Conservation (phyloP, 2,329 filamentous ascomycete species). For the Paraphoma chrysanthemicola region DNA sequence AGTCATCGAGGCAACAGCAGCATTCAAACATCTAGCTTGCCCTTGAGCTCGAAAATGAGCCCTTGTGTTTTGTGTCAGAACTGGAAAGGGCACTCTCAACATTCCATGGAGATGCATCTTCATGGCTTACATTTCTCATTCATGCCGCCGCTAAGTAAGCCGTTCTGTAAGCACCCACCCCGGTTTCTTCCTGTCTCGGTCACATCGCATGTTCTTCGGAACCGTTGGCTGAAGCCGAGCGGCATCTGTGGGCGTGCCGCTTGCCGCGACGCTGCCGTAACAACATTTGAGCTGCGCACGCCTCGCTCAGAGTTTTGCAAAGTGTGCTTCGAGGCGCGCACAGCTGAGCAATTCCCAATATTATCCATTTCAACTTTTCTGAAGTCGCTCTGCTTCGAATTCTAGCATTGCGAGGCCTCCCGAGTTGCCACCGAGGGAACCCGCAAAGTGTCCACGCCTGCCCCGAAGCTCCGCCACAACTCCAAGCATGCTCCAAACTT, state of each 20-base stretch:
- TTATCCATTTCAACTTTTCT: not conserved
- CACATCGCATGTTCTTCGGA: constrained; percentile 20
- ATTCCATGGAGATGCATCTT: not conserved
- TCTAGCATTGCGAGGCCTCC: constrained; percentile 9
- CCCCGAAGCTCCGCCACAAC: constrained; percentile 10
- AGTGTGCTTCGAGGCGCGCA: not conserved
- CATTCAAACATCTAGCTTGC: too few species aligned
- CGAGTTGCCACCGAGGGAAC: constrained; percentile 24
- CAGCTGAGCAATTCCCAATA: not conserved
- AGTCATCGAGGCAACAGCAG: too few species aligned
- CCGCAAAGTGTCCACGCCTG: not conserved
- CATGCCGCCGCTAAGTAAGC: constrained; percentile 20
- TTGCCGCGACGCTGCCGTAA: constrained; percentile 11
- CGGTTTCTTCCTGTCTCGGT: constrained; percentile 18
- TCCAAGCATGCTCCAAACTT: not conserved
- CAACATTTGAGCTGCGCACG: not conserved
- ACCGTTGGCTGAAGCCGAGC: constrained; percentile 19
- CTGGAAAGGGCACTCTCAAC: not conserved
- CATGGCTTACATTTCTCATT: not conserved
- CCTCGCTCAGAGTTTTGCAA: not conserved
- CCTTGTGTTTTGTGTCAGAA: too few species aligned
- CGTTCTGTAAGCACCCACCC: constrained; percentile 19
- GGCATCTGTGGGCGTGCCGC: constrained; percentile 34
- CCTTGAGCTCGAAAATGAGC: too few species aligned
- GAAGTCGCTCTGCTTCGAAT: too few species aligned